Evolutionary conservation across 2,329 filamentous ascomycete species (phyloP).

Genomic region (Trichophyton schoenleinii): DNA sequence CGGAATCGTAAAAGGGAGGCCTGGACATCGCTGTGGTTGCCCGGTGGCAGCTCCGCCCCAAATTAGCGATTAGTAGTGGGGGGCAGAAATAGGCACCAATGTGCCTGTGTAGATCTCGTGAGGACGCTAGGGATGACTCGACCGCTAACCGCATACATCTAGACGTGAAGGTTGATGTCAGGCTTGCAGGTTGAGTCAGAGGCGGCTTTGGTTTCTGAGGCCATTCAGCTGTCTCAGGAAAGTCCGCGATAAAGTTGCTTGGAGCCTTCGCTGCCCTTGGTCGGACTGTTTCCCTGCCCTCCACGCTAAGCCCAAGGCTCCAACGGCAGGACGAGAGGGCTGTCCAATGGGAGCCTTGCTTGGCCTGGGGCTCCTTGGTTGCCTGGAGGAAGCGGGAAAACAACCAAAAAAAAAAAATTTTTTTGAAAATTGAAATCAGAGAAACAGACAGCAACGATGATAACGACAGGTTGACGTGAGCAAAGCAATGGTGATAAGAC

Average conservation of each 20-base stretch:
- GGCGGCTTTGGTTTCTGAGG: background rate
- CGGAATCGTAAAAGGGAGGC: conserved; percentile 1
- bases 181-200: conserved; percentile 1
- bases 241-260: background rate
- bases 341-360: background rate
- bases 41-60: background rate
- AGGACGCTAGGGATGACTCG: background rate
- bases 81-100: conserved; percentile 1
- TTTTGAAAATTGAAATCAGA: background rate
- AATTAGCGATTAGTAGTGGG: background rate
- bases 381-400: background rate
- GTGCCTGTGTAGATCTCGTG: background rate
- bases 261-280: background rate
- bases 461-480: background rate
- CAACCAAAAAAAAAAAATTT: background rate
- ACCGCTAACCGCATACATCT: background rate
- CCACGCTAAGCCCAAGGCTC: conserved; percentile 4
- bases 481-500: background rate
- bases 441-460: background rate
- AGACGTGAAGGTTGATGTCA: background rate
- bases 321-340: background rate
- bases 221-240: background rate
- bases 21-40: conserved; percentile 2
- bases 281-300: background rate
- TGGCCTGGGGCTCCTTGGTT: background rate